Evolutionary conservation across 2,329 filamentous ascomycete species (phyloP).

Genomic region (Fusarium sarcochroum): DNA sequence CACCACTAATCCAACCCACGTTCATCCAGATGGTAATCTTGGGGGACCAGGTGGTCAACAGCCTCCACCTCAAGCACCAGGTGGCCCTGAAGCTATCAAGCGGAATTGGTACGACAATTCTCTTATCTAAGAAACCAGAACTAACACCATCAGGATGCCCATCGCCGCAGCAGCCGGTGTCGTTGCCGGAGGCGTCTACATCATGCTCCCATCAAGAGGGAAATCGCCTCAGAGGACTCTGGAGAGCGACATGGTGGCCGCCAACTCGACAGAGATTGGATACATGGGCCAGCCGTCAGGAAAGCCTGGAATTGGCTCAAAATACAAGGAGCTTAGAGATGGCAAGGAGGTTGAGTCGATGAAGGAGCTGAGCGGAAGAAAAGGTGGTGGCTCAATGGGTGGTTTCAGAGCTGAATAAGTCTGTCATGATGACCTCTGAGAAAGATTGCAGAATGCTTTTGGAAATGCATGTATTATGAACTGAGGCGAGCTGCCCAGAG

Average conservation of each 20-base stretch:
- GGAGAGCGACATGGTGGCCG: constrained; percentile 29
- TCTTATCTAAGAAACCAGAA: not conserved
- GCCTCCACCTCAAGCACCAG: constrained; percentile 45
- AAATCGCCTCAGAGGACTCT: constrained; percentile 22
- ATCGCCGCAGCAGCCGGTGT: constrained; percentile 50
- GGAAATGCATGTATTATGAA: constrained; percentile 5
- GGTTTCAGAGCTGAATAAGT: constrained; percentile 51
- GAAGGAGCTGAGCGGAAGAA: constrained; percentile 52
- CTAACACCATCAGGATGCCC: constrained; percentile 43
- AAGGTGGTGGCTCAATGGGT: constrained; percentile 46
- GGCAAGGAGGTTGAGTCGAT: constrained; percentile 44
- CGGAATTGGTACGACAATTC: constrained; percentile 50
- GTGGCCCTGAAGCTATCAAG: constrained; percentile 49
- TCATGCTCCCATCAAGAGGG: constrained; percentile 44
- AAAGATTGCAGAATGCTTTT: not conserved
- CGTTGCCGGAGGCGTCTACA: constrained; percentile 46
- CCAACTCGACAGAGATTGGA: constrained; percentile 32
- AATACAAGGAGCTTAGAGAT: constrained; percentile 35
- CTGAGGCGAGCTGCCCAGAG: constrained; percentile 19
- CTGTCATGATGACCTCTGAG: not conserved
- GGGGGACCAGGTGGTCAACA: constrained; percentile 55
- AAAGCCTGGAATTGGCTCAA: constrained; percentile 22
- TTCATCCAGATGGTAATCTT: constrained; percentile 35
- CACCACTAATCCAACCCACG: constrained; percentile 6
- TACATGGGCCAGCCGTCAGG: constrained; percentile 20